These are phyloP conservation scores for Dothideomycetes sp. DNA, from an alignment of 2,329 filamentous ascomycete species.

Conservation along the genomic window DNA sequence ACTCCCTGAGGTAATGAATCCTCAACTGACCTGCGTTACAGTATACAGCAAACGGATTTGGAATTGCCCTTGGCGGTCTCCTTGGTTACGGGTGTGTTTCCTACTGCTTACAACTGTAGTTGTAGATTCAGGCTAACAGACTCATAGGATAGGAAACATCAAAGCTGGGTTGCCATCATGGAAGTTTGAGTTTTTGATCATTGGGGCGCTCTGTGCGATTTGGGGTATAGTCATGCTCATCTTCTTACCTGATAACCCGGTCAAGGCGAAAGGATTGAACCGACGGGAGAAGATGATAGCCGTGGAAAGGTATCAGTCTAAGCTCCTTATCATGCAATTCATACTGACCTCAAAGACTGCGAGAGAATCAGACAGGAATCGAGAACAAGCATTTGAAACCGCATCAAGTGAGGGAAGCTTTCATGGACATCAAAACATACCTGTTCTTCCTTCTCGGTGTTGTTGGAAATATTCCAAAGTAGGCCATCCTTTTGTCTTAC, in stretches of 20 bases:
- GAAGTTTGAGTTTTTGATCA: slow-evolving; percentile 59
- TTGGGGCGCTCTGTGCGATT: slow-evolving; percentile 41
- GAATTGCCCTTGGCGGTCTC: slow-evolving; percentile 47
- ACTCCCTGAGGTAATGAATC: too few relatives aligned
- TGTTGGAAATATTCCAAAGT: slow-evolving; percentile 43
- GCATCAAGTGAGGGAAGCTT: slow-evolving; percentile 45
- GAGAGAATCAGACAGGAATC: slow-evolving; percentile 49
- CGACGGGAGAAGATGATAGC: slow-evolving; percentile 43
- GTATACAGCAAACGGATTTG: slow-evolving; percentile 49
- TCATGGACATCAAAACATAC: slow-evolving; percentile 49
- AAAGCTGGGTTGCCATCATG: slow-evolving; percentile 48
- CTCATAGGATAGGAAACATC: slow-evolving; percentile 46
- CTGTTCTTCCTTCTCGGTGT: slow-evolving; percentile 44
- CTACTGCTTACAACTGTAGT: too few relatives aligned
- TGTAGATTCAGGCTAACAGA: not conserved
- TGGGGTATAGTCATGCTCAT: slow-evolving; percentile 52
- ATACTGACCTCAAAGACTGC: too few relatives aligned
- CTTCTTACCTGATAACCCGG: slow-evolving; percentile 49
- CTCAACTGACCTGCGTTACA: slow-evolving; percentile 36
- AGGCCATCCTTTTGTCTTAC: not conserved
- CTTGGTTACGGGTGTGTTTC: slow-evolving; percentile 35
- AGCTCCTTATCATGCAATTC: too few relatives aligned
- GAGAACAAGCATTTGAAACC: slow-evolving; percentile 48
- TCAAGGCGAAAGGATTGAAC: slow-evolving; percentile 43
- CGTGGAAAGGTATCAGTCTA: too few relatives aligned